phyloP scores from a whole-genome alignment of 805 yeast genomes.

The Cyberlindnera subsufficiens region DNA sequence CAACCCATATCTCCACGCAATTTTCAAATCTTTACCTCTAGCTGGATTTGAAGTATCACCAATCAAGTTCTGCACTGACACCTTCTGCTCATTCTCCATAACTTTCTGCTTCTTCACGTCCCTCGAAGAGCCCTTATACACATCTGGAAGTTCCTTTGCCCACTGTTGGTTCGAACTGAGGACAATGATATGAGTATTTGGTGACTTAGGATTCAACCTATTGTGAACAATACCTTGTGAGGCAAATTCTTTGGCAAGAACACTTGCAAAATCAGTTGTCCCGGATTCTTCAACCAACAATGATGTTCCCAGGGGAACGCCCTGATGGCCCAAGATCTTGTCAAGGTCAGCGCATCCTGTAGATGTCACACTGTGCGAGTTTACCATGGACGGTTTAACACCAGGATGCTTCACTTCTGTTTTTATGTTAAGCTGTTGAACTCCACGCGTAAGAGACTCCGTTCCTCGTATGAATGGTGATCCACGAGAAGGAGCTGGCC shows the following conservation, averaged over 20 bases:
- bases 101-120: slow-evolving; percentile 60
- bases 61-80: slow-evolving; percentile 63
- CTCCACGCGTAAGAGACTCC: not conserved
- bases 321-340: slow-evolving; percentile 68
- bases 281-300: slow-evolving; percentile 77
- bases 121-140: slow-evolving; percentile 61
- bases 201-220: slow-evolving; percentile 35
- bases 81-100: slow-evolving; percentile 48
- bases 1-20: slow-evolving; percentile 90
- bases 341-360: slow-evolving; percentile 80
- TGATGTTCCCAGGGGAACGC: slow-evolving; percentile 74
- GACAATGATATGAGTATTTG: slow-evolving; percentile 56
- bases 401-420: slow-evolving; percentile 37
- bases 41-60: slow-evolving; percentile 23
- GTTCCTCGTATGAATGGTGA: not conserved
- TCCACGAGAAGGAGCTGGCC: not conserved
- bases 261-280: slow-evolving; percentile 80
- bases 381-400: slow-evolving; percentile 64
- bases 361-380: slow-evolving; percentile 72
- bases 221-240: slow-evolving; percentile 73
- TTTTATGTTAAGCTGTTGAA: slow-evolving; percentile 4
- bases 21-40: slow-evolving; percentile 49
- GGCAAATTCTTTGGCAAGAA: slow-evolving; percentile 61
- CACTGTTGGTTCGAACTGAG: slow-evolving; percentile 54
- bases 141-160: slow-evolving; percentile 71